Conservation (phyloP, 163 green algal species). For the Coccomyxa subellipsoidea region DNA sequence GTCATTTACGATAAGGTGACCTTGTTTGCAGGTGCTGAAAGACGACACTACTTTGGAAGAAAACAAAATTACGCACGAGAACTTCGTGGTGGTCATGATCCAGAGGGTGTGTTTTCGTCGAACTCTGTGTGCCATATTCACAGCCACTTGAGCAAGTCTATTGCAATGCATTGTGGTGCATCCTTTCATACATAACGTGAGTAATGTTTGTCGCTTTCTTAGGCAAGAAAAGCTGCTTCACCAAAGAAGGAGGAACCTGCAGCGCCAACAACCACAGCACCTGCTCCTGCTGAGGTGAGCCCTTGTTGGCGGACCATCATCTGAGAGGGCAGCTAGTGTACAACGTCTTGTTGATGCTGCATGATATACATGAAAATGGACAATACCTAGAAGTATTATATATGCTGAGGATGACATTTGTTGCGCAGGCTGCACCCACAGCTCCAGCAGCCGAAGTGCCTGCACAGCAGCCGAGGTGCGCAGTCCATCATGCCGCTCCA, state of each 20-base stretch:
- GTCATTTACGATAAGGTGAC: background rate
- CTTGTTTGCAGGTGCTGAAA: constrained; percentile 60
- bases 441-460: constrained; percentile 18
- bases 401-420: no score
- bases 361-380: no score
- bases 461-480: background rate
- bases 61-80: constrained; percentile 68
- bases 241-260: constrained; percentile 6
- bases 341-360: no score
- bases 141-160: no score
- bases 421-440: constrained; percentile 1
- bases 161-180: no score
- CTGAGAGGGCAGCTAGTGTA: background rate
- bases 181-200: no score
- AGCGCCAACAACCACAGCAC: background rate
- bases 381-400: no score
- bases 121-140: constrained; percentile 12
- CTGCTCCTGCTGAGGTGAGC: background rate
- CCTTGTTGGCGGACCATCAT: background rate
- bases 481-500: background rate
- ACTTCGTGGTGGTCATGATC: constrained; percentile 94
- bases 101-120: constrained; percentile 53
- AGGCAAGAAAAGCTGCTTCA: background rate
- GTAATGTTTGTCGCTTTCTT: background rate
- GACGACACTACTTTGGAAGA: constrained; percentile 75